Conservation (phyloP, 768 basidiomycete genomes). For the Pulveroboletus sp. region DNA sequence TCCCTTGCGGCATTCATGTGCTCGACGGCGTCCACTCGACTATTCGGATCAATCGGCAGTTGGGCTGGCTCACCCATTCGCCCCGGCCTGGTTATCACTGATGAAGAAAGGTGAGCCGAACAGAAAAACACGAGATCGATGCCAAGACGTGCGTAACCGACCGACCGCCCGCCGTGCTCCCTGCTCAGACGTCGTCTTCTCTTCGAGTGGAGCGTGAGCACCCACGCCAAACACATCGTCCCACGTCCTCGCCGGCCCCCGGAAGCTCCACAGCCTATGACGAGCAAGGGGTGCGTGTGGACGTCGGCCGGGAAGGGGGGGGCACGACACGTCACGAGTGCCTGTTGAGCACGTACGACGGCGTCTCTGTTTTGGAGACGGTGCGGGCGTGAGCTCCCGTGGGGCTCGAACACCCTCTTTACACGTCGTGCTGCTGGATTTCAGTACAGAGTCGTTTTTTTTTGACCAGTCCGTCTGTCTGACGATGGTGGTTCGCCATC, state of each 20-base stretch:
- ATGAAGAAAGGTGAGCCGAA: background rate
- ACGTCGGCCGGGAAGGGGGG: conserved; percentile 45
- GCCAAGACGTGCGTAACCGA: conserved; percentile 24
- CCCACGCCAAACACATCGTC: conserved; percentile 41
- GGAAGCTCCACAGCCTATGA: conserved; percentile 40
- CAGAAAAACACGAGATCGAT: background rate
- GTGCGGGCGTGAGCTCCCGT: too few relatives aligned
- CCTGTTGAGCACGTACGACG: too few relatives aligned
- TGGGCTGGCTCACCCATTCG: conserved; percentile 33
- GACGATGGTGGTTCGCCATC: too few relatives aligned
- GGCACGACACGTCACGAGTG: too few relatives aligned
- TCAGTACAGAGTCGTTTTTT: too few relatives aligned
- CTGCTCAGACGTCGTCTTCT: conserved; percentile 41
- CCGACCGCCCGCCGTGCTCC: conserved; percentile 39
- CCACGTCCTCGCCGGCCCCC: conserved; percentile 34
- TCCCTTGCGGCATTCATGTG: conserved; percentile 68
- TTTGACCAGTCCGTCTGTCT: too few relatives aligned
- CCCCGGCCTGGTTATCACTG: too few relatives aligned
- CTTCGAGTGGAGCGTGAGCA: conserved; percentile 35
- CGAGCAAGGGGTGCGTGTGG: conserved; percentile 40
- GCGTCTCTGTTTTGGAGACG: too few relatives aligned
- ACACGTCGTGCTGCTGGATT: too few relatives aligned
- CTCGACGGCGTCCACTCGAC: conserved; percentile 46
- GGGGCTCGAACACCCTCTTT: too few relatives aligned
- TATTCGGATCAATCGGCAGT: background rate